A percentile compares a stretch with the other conserved stretches of the same genome.
Conservation (phyloP, 2,329 filamentous ascomycete species). For the Zarea fungicola region DNA sequence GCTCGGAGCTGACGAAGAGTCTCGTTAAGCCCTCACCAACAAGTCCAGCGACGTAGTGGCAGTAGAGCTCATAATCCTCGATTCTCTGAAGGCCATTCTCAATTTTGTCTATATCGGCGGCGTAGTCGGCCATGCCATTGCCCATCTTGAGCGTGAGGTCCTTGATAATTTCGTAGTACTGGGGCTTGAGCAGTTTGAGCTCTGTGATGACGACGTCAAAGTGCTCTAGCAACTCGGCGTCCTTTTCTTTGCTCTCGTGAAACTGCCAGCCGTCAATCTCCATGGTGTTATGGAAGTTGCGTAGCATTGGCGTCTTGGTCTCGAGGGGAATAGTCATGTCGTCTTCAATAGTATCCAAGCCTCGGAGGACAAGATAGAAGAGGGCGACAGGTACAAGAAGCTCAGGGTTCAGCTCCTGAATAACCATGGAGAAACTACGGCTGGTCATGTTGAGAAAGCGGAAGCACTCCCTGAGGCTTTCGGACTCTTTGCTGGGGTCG, state of each 20-base stretch:
- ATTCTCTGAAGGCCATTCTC: conserved; percentile 75
- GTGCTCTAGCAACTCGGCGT: conserved; percentile 83
- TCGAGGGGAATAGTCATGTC: conserved; percentile 85
- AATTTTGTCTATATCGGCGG: conserved; percentile 74
- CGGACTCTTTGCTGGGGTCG: conserved; percentile 67
- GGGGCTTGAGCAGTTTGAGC: conserved; percentile 80
- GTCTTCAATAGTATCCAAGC: conserved; percentile 97
- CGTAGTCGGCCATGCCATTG: conserved; percentile 97
- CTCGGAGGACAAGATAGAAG: conserved; percentile 90
- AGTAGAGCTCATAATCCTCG: conserved; percentile 92
- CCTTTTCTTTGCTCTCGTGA: conserved; percentile 86
- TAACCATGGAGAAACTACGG: conserved; percentile 88
- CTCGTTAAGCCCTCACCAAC: conserved; percentile 90
- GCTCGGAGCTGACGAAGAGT: conserved; percentile 79
- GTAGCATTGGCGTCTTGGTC: conserved; percentile 79
- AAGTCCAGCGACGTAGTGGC: conserved; percentile 97
- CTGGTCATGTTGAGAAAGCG: conserved; percentile 81
- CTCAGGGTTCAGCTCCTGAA: conserved; percentile 92
- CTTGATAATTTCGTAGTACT: conserved; percentile 80
- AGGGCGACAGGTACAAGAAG: conserved; percentile 81
- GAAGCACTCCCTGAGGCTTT: conserved; percentile 77
- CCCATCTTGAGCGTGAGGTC: conserved; percentile 95
- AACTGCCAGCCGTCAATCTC: conserved; percentile 89
- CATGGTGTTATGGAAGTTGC: conserved; percentile 74
- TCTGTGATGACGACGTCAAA: conserved; percentile 84